Evolutionary conservation across 2,329 filamentous ascomycete species (phyloP).

Genomic region (Fusarium keratoplasticum): DNA sequence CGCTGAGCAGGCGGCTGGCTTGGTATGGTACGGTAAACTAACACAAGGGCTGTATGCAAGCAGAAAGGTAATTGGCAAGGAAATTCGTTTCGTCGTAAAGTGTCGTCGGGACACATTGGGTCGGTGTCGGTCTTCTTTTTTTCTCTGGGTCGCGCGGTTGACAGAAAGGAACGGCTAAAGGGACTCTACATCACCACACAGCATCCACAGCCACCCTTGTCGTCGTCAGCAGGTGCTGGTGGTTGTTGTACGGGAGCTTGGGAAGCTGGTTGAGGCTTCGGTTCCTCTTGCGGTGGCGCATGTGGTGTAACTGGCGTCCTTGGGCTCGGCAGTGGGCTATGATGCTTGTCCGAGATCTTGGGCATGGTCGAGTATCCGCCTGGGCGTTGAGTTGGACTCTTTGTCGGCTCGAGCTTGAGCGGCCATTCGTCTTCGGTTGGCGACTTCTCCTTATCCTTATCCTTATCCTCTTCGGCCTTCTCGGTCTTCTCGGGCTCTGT

Average conservation of each 20-base stretch:
- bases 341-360: slow-evolving; percentile 59
- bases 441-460: slow-evolving; percentile 29
- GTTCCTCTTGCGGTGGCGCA: slow-evolving; percentile 38
- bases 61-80: slow-evolving; percentile 29
- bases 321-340: slow-evolving; percentile 57
- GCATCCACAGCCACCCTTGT: slow-evolving; percentile 62
- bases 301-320: slow-evolving; percentile 55
- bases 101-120: slow-evolving; percentile 34
- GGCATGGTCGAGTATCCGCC: slow-evolving; percentile 73
- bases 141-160: slow-evolving; percentile 11
- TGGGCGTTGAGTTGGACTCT: slow-evolving; percentile 59
- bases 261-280: slow-evolving; percentile 25
- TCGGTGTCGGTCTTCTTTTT: slow-evolving; percentile 17
- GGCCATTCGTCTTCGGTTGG: slow-evolving; percentile 66
- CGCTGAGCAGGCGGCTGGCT: slow-evolving; percentile 42
- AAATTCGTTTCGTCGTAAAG: slow-evolving; percentile 49
- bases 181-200: slow-evolving; percentile 61
- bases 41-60: slow-evolving; percentile 47
- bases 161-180: neutral
- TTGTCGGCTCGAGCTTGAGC: slow-evolving; percentile 59
- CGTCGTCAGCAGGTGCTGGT: slow-evolving; percentile 44
- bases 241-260: slow-evolving; percentile 27
- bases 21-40: slow-evolving; percentile 40
- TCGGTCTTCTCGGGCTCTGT: slow-evolving; percentile 52
- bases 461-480: slow-evolving; percentile 18